Evolutionary conservation across 1,284 basidiomycete genomes (phyloP).

Genomic region (Rhodotorula sp.): DNA sequence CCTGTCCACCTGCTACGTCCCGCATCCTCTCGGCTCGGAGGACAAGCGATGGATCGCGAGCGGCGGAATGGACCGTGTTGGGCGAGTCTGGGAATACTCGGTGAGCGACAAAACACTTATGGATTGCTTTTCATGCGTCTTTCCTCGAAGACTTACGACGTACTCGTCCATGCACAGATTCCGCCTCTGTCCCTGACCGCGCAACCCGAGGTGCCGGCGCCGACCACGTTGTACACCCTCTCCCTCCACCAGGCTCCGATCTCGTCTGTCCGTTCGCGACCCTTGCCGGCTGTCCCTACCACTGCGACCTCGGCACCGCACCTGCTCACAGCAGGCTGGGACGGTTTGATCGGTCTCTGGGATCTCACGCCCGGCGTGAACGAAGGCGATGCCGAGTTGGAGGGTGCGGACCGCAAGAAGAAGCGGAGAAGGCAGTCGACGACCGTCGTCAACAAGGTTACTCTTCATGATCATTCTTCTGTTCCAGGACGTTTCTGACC

Average conservation of each 20-base stretch:
- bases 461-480: conserved; percentile 20
- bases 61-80: conserved; percentile 77
- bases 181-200: conserved; percentile 52
- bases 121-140: too few species aligned
- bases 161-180: conserved; percentile 57
- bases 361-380: conserved; percentile 56
- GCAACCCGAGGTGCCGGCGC: conserved; percentile 55
- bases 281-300: neutral
- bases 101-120: conserved; percentile 11
- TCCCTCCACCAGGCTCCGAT: conserved; percentile 73
- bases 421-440: conserved; percentile 54
- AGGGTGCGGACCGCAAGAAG: conserved; percentile 46
- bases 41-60: conserved; percentile 61
- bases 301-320: conserved; percentile 49
- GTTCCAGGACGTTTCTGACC: neutral
- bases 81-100: conserved; percentile 45
- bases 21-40: conserved; percentile 47
- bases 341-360: conserved; percentile 71
- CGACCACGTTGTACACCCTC: conserved; percentile 48
- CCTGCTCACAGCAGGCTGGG: conserved; percentile 74
- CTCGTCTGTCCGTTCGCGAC: conserved; percentile 59
- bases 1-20: conserved; percentile 67
- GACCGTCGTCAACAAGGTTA: conserved; percentile 49
- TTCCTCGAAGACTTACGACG: too few species aligned
- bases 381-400: conserved; percentile 60